These are phyloP conservation scores for Panaeolus papilionaceus DNA, from an alignment of 768 basidiomycete genomes.

Conservation along the genomic window DNA sequence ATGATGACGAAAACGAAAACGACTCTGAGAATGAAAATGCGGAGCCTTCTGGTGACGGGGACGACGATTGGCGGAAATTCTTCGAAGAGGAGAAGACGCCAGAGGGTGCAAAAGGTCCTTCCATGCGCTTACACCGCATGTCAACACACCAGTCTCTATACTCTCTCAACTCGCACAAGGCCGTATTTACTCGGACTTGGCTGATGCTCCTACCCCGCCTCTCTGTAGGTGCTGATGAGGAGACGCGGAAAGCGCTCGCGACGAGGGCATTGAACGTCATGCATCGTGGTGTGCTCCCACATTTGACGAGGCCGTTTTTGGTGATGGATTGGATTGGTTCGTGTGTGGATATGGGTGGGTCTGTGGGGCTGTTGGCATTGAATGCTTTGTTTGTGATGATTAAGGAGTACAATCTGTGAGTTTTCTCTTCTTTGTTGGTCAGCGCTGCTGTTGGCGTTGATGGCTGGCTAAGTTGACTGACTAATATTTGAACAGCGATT, in stretches of 20 bases:
- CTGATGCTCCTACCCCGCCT: constrained; percentile 69
- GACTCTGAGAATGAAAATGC: too few species aligned
- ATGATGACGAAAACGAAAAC: too few species aligned
- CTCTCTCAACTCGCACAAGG: too few species aligned
- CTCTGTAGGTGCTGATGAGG: constrained; percentile 34
- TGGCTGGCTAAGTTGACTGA: neutral
- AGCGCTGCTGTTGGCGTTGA: neutral
- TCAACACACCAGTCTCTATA: too few species aligned
- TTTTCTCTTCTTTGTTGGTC: neutral
- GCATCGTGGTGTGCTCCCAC: constrained; percentile 84
- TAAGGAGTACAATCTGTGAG: constrained; percentile 88
- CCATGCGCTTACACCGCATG: too few species aligned
- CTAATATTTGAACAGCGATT: constrained; percentile 66
- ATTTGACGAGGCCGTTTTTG: constrained; percentile 76
- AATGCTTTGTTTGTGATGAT: constrained; percentile 93
- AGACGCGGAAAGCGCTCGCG: constrained; percentile 47
- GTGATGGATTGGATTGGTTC: constrained; percentile 92
- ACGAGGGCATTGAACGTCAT: constrained; percentile 75
- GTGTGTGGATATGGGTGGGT: constrained; percentile 85
- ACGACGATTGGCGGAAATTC: constrained; percentile 84
- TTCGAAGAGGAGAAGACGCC: constrained; percentile 80
- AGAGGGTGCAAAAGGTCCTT: too few species aligned
- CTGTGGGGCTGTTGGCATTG: constrained; percentile 85
- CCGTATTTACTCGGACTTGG: too few species aligned
- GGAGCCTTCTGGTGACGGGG: constrained; percentile 21